phyloP scores from a whole-genome alignment of 2,329 filamentous ascomycete species.

The Apiospora marii region DNA sequence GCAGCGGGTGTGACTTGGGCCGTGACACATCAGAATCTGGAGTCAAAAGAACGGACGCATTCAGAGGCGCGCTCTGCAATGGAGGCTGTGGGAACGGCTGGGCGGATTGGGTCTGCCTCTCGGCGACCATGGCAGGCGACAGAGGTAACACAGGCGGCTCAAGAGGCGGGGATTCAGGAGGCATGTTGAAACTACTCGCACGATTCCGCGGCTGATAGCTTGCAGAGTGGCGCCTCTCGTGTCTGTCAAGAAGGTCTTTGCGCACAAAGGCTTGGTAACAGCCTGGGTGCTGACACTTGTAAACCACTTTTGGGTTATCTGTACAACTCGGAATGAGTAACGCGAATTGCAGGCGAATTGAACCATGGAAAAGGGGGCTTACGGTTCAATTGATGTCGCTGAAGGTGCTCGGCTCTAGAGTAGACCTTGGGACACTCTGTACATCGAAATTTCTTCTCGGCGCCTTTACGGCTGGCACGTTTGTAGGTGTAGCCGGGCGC shows the following conservation, averaged over 20 bases:
- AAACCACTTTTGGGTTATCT: slow-evolving; percentile 85
- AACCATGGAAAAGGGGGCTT: slow-evolving; percentile 42
- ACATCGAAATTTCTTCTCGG: slow-evolving; percentile 17
- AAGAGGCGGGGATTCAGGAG: neutral
- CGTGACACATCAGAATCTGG: slow-evolving; percentile 36
- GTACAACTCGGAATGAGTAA: slow-evolving; percentile 24
- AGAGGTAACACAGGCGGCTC: neutral
- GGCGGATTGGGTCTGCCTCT: slow-evolving; percentile 31
- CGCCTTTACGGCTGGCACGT: slow-evolving; percentile 19
- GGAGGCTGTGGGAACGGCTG: slow-evolving; percentile 24
- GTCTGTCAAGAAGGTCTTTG: slow-evolving; percentile 75
- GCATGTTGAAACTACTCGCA: slow-evolving; percentile 53
- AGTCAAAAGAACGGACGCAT: slow-evolving; percentile 31
- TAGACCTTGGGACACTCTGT: slow-evolving; percentile 76
- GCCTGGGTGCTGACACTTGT: slow-evolving; percentile 76
- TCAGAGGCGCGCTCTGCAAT: neutral
- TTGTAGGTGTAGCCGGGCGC: slow-evolving; percentile 21
- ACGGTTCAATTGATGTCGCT: slow-evolving; percentile 85
- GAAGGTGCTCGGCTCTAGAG: slow-evolving; percentile 81
- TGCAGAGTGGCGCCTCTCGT: slow-evolving; percentile 70
- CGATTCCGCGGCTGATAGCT: slow-evolving; percentile 60
- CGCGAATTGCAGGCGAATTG: slow-evolving; percentile 32
- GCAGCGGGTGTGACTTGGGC: slow-evolving; percentile 37
- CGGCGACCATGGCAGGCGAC: slow-evolving; percentile 28
- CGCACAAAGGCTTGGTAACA: slow-evolving; percentile 82